Evolutionary conservation across 1,284 basidiomycete genomes (phyloP).

Genomic region (Cryptococcus maquisensis): DNA sequence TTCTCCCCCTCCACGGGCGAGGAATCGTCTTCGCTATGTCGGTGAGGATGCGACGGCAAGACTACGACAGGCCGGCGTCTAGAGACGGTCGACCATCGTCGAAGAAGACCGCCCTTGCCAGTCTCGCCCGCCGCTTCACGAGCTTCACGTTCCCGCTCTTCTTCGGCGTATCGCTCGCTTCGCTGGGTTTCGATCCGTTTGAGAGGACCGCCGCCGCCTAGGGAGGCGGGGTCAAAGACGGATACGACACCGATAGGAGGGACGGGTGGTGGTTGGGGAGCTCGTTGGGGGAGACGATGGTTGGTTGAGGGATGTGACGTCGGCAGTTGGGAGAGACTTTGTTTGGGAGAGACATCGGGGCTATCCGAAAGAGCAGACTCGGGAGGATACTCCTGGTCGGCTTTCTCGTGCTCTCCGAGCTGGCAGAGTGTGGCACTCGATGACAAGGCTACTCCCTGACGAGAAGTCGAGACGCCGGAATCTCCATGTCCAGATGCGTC

Average conservation of each 20-base stretch:
- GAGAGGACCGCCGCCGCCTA: constrained; percentile 36
- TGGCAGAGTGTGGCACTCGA: constrained; percentile 9
- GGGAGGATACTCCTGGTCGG: not conserved
- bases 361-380: not conserved
- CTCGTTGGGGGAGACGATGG: not conserved
- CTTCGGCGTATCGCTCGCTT: constrained; percentile 20
- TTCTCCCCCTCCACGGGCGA: not conserved
- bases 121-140: constrained; percentile 3
- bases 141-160: constrained; percentile 15
- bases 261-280: constrained; percentile 3
- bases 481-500: not conserved
- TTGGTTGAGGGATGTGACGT: not conserved
- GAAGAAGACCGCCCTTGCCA: not conserved
- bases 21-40: constrained; percentile 3
- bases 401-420: not conserved
- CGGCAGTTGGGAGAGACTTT: not conserved
- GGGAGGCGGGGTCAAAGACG: constrained; percentile 34
- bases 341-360: not conserved
- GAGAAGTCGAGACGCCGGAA: not conserved
- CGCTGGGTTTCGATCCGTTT: constrained; percentile 32
- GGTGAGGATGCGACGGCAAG: constrained; percentile 1
- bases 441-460: not conserved
- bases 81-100: not conserved
- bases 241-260: constrained; percentile 28
- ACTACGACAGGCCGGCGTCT: not conserved